Conservation (phyloP, 2,329 filamentous ascomycete species). For the Rutstroemia sp. region DNA sequence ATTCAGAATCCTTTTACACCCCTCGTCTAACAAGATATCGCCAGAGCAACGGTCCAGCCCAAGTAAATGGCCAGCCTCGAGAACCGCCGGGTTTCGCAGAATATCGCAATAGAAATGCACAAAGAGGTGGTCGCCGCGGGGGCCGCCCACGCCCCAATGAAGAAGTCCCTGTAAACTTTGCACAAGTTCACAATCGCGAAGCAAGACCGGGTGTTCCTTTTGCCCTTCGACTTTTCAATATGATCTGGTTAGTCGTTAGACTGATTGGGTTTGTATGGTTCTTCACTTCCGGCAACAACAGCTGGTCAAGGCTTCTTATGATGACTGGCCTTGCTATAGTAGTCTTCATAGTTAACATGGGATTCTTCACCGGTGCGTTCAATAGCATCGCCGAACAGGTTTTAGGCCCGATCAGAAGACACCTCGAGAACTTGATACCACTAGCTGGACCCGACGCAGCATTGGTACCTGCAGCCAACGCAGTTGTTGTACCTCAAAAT, state of each 20-base stretch:
- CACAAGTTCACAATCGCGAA: constrained; percentile 13
- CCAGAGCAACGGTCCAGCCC: neutral
- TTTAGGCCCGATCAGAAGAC: constrained; percentile 49
- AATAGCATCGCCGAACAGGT: constrained; percentile 47
- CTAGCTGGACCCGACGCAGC: constrained; percentile 36
- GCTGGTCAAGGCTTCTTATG: constrained; percentile 51
- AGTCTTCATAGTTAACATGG: constrained; percentile 53
- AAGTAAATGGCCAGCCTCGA: constrained; percentile 6
- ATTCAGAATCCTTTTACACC: constrained; percentile 45
- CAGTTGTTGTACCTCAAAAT: constrained; percentile 24
- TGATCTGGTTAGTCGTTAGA: constrained; percentile 54
- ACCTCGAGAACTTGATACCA: constrained; percentile 53
- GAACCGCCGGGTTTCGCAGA: constrained; percentile 18
- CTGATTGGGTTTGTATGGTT: constrained; percentile 56
- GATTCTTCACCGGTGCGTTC: constrained; percentile 50
- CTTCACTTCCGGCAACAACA: constrained; percentile 51
- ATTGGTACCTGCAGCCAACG: constrained; percentile 28
- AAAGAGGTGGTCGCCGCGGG: constrained; percentile 15
- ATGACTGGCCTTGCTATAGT: constrained; percentile 46
- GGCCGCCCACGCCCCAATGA: constrained; percentile 12
- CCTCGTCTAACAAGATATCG: constrained; percentile 29
- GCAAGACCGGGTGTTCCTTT: constrained; percentile 3
- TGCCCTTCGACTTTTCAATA: constrained; percentile 1
- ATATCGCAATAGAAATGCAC: constrained; percentile 20
- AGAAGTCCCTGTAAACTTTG: constrained; percentile 8